Evolutionary conservation across 2,329 filamentous ascomycete genomes (phyloP), one percentile per base, ranked within the genome.

Genomic region (Cladobotryum protrusum): DNA sequence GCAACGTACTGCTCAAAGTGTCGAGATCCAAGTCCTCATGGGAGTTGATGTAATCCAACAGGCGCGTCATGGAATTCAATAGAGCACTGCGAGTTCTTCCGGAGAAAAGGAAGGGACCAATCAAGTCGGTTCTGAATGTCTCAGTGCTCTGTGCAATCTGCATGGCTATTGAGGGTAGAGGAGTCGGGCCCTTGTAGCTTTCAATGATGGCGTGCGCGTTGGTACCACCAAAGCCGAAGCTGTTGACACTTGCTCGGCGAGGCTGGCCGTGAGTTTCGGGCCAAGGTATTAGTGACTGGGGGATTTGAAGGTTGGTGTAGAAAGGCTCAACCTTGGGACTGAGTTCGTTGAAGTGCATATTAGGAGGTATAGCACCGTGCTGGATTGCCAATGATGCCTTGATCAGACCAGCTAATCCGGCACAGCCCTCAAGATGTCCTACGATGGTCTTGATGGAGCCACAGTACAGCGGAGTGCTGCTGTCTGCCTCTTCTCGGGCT

Each of bases 121-220:
- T 29, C 24, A 29, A 8, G 6, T 29, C 24, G 11, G 24, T 29
- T 29, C 2, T 29, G 24, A 29, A 6, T 29, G 24, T 29, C 24
- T 29, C 24, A 8, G 24, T 8, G 6, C 24, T 29, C 24, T 29
- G 24, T 29, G 3, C 24, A 8, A 29, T 29, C 11, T 29, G 24
- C 24, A 2, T 9, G 24, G 24, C 11, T 29, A 8, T 29, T 29
- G 24, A 5, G 24, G 24, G 24, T 9, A 29, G 11, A 8, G 24
- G 24, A 29, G 24, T 6, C 24, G 24, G 24, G 24, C 3, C 6
- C 11, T 29, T 6, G 39, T 54, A 54, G 4, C 35, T 17, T 51
- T 67, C 67, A 9, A 73, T 53, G 11, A 76, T 68, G 1, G 64
- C 63, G 50, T 75, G 72, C 3, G 66, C 70, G 52, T 75, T 75